Evolutionary conservation across 768 basidiomycete species (phyloP), one percentile per base, ranked within the genome.

Genomic region (Macrocybe gigantea): DNA sequence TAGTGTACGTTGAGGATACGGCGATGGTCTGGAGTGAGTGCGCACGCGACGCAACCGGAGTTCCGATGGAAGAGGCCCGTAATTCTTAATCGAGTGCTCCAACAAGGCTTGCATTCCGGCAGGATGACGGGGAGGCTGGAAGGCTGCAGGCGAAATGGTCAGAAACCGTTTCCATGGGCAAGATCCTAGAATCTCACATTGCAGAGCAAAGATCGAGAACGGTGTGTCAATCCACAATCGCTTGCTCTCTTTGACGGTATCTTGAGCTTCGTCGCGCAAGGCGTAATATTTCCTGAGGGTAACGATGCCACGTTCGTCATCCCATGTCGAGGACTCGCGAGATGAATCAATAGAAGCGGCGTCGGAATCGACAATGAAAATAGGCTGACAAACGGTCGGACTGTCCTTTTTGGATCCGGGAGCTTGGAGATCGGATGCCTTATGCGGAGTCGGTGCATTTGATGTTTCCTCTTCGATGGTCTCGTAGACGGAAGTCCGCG

Each of bases 381-480:
- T 64, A 0, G 73, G 68, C 30, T 69, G 72, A 6, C 63, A 55
- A 12, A 64, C 60, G 0, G 70, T 69, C 0, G 73, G 67, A 38
- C 63, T 68, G 36, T 56, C 68, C 29, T 68, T 66, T 42, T 64
- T 69, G 13, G 67, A 64, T 7, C 54, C 37, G 2, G 63, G 45
- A 0, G 67, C 60, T 9, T 66, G 56, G 10, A 54, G 42, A 11
- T 22, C 7, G n/a, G 38, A 1, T 5, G 45, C 33, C 35, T 47
- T 48, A 29, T 48, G 50, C 0, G 70, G 64, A 2, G 64, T 64
- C 1, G 59, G 55, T 8, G 60, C 59, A 33, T 50, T 71, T 4
- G 71, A 67, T 9, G 69, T 59, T 52, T 90, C 89, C 55, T 91
- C 88, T 47, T 88, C 74, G 41, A 91, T 90, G 0, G 84, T 89